Evolutionary conservation across 805 yeast species (phyloP), one percentile per base, ranked within the genome.

Genomic region (Candida morakotiae): DNA sequence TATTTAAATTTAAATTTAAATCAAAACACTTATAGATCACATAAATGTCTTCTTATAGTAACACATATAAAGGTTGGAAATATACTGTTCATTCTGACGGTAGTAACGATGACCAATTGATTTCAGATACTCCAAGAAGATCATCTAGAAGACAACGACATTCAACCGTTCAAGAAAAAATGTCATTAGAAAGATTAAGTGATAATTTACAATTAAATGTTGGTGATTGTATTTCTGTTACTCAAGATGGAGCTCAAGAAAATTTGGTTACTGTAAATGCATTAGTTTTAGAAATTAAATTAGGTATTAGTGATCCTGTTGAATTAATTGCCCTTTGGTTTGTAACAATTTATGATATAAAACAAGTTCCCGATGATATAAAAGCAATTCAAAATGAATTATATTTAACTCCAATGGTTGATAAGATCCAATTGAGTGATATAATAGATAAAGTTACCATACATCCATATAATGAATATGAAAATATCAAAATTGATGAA

Each of bases 181-280:
- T 67, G 9, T 39, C 53, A 4, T 47, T 78, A 17, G 60, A 55
- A 38, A 58, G 81, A 40, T 65, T 56, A 8, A 49, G 45, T 0
- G 85, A 78, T 53, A 73, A 67, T 2, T 42, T 77, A 25, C 71
- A 64, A 31, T 46, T 82, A 15, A 62, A 63, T 18, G 64, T 65
- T 8, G 88, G 88, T 3, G 81, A 76, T 43, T 60, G 73, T 26
- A 49, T 81, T 0, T 51, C 77, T 7, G 60, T 73, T 28, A 57
- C 56, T 22, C 49, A 52, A 23, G 63, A 62, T 37, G 58, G 58
- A 3, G 51, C 42, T 0, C 58, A 53, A 1, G 28, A 23, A 5
- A 24, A 14, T 16, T 20, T 13, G 9, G 55, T 56, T 1, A 44
- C 52, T 1, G 69, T 62, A 30, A 59, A 76, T 2, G 80, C 69